Evolutionary conservation across 441 rosid genomes (phyloP).

Genomic region (Populus hybrid): DNA sequence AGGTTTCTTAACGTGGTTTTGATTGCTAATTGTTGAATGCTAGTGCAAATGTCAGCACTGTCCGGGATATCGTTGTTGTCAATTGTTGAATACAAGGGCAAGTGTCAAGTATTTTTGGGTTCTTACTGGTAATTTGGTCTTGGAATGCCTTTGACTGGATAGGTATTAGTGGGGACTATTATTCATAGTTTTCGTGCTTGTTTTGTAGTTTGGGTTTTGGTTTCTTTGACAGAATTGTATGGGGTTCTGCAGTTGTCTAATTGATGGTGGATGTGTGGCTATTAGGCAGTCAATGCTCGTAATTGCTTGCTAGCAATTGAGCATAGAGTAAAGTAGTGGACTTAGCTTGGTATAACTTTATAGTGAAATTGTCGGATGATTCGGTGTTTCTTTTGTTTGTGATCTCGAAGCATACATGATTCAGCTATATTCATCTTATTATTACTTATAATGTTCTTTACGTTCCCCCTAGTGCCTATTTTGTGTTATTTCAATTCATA

Average conservation of each 20-base stretch:
- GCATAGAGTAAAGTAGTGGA: not conserved
- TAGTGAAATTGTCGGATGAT: not conserved
- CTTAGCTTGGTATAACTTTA: not conserved
- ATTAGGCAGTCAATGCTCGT: not conserved
- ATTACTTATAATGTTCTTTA: not conserved
- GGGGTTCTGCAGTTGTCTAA: not conserved
- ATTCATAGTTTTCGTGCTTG: not conserved
- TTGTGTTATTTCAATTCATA: not conserved
- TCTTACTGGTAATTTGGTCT: not conserved
- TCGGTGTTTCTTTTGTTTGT: not conserved
- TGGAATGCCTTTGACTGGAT: not conserved
- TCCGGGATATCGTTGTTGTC: not conserved
- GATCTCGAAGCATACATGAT: not conserved
- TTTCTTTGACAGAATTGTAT: not conserved
- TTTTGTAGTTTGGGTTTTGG: not conserved
- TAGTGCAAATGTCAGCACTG: not conserved
- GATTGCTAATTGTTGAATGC: slow-evolving; percentile 4
- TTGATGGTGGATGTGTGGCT: not conserved
- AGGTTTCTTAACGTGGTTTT: not conserved
- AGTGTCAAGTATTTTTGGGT: not conserved
- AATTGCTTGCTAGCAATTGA: not conserved
- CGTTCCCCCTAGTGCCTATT: not conserved
- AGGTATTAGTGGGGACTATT: not conserved
- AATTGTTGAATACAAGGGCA: not conserved
- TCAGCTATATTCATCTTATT: not conserved